A percentile compares a stretch with the other conserved stretches of the same genome.
Conservation (phyloP, 192 early-diverging fungal species). For the Podila epicladia region DNA sequence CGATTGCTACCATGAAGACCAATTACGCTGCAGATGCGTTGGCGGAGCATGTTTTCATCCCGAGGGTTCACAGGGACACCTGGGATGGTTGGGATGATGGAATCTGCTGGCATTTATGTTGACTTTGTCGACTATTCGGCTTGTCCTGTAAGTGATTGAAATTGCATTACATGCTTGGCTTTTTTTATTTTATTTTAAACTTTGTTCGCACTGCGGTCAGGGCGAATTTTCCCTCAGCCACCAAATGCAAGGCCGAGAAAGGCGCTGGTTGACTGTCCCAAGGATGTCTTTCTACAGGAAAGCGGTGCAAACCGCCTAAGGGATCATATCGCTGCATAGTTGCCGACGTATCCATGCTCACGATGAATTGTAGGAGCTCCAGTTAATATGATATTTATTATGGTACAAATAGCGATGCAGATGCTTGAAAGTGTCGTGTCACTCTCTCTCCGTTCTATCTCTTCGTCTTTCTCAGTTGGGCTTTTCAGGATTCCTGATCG, state of each 20-base stretch:
- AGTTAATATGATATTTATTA: not conserved
- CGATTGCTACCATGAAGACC: constrained; percentile 39
- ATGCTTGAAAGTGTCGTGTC: constrained; percentile 9
- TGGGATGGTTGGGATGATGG: constrained; percentile 42
- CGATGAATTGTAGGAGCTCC: not conserved
- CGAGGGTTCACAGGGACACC: constrained; percentile 27
- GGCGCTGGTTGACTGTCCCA: too few species aligned
- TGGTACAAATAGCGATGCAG: constrained; percentile 36
- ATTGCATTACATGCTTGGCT: not conserved
- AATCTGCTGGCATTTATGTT: constrained; percentile 43
- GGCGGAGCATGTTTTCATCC: constrained; percentile 25
- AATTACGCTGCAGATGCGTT: constrained; percentile 29
- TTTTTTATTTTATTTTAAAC: too few species aligned
- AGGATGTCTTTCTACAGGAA: too few species aligned
- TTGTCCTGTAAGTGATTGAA: not conserved
- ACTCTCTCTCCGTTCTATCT: not conserved
- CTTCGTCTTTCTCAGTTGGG: not conserved
- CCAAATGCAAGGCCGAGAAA: not conserved
- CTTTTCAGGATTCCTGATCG: not conserved
- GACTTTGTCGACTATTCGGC: not conserved
- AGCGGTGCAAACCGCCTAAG: too few species aligned
- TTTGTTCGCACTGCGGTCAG: too few species aligned
- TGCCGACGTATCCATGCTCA: not conserved
- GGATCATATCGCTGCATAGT: too few species aligned
- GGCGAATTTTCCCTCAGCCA: too few species aligned